Conservation (phyloP, 1,139 yeast species). For the Yamadazyma dushanensis region DNA sequence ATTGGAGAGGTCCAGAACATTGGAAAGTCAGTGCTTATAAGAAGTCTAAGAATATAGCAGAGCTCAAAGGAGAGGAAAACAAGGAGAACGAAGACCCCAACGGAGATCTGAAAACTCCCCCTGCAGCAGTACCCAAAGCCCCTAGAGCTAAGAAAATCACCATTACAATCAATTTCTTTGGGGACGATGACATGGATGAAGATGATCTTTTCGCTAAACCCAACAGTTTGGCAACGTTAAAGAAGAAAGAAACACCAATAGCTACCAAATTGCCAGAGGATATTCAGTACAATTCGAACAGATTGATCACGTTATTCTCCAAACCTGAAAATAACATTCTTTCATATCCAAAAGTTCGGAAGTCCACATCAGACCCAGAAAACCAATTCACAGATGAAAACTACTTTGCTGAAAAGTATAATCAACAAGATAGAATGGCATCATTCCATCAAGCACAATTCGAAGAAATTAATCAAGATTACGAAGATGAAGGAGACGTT, state of each 20-base stretch:
- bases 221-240: slow-evolving; percentile 35
- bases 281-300: slow-evolving; percentile 67
- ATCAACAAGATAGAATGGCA: slow-evolving; percentile 38
- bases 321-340: slow-evolving; percentile 56
- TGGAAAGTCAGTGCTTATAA: slow-evolving; percentile 78
- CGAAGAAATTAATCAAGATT: slow-evolving; percentile 43
- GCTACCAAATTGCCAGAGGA: slow-evolving; percentile 69
- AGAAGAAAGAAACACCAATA: slow-evolving; percentile 29
- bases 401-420: slow-evolving; percentile 72
- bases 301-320: slow-evolving; percentile 65
- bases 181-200: slow-evolving; percentile 27
- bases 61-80: slow-evolving; percentile 12
- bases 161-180: slow-evolving; percentile 52
- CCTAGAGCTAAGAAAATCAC: slow-evolving; percentile 33
- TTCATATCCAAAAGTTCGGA: slow-evolving; percentile 26
- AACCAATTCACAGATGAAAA: slow-evolving; percentile 57
- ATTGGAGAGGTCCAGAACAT: slow-evolving; percentile 93
- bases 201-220: slow-evolving; percentile 54
- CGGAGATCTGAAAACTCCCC: slow-evolving; percentile 4
- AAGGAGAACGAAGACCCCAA: slow-evolving; percentile 7
- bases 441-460: slow-evolving; percentile 48
- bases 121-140: slow-evolving; percentile 2
- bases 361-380: slow-evolving; percentile 8
- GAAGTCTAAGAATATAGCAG: slow-evolving; percentile 21
- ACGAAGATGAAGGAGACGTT: slow-evolving; percentile 36